Conservation (phyloP, 2,329 filamentous ascomycete genomes). For the Coleophoma crateriformis region DNA sequence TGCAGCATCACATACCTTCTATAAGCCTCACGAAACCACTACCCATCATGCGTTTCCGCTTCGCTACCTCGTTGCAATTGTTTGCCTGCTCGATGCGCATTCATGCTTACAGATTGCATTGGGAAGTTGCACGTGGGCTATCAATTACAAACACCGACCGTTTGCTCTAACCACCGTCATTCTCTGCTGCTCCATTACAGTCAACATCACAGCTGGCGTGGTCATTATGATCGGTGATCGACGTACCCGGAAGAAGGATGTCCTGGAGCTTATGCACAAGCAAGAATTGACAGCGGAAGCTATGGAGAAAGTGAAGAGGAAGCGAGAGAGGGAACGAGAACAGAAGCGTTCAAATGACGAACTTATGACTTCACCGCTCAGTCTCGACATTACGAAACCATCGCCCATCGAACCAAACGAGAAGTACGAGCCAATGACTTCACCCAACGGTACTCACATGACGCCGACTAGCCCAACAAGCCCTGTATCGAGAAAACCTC, state of each 20-base stretch:
- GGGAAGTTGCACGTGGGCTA: constrained; percentile 73
- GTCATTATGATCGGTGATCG: constrained; percentile 73
- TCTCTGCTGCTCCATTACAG: constrained; percentile 71
- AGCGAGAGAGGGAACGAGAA: constrained; percentile 12
- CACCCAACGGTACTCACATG: not conserved
- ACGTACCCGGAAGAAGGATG: constrained; percentile 78
- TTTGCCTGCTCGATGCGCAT: constrained; percentile 75
- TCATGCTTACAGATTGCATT: constrained; percentile 76
- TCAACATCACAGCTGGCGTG: constrained; percentile 72
- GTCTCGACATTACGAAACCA: not conserved
- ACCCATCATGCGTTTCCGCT: constrained; percentile 79
- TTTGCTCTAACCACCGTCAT: constrained; percentile 75
- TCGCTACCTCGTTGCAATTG: constrained; percentile 66
- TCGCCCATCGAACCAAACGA: not conserved
- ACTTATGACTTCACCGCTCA: not conserved
- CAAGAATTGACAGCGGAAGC: constrained; percentile 69
- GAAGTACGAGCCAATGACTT: not conserved
- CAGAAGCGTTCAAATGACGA: not conserved
- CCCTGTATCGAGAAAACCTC: not conserved
- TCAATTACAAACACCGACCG: constrained; percentile 63
- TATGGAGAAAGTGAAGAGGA: constrained; percentile 38
- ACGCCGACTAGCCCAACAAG: not conserved
- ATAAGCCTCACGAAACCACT: constrained; percentile 80
- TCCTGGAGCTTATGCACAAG: constrained; percentile 68
- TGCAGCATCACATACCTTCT: constrained; percentile 79